Percentiles rank a stretch among this genome's conserved stretches.
Conservation (phyloP, 2,329 filamentous ascomycete species). For the Emericellopsis cladophorae region DNA sequence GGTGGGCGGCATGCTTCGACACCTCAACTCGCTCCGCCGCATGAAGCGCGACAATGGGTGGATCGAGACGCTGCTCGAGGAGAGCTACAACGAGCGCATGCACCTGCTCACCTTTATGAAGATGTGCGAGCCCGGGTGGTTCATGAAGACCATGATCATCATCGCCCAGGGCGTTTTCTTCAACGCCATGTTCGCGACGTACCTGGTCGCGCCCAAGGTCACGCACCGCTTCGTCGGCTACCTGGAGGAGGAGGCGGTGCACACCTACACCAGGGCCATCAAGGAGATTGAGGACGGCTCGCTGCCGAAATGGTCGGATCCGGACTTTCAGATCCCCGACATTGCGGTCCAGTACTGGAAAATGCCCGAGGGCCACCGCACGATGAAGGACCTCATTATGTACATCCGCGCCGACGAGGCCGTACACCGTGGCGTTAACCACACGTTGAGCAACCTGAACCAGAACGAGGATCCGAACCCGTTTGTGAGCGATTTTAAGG, state of each 20-base stretch:
- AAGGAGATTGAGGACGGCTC: conserved; percentile 76
- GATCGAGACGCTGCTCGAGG: conserved; percentile 87
- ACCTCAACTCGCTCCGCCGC: conserved; percentile 69
- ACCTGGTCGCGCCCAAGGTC: conserved; percentile 74
- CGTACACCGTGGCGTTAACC: conserved; percentile 88
- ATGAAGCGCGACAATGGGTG: conserved; percentile 92
- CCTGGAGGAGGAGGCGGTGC: conserved; percentile 90
- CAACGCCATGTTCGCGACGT: conserved; percentile 82
- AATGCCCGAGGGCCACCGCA: conserved; percentile 73
- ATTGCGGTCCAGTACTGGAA: conserved; percentile 88
- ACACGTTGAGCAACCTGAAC: conserved; percentile 80
- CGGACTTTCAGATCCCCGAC: conserved; percentile 64
- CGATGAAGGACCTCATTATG: conserved; percentile 75
- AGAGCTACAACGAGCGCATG: conserved; percentile 91
- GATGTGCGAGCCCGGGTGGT: conserved; percentile 60
- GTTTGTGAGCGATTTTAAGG: conserved; percentile 73
- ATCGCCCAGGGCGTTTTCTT: conserved; percentile 94
- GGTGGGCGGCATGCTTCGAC: conserved; percentile 89
- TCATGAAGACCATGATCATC: conserved; percentile 87
- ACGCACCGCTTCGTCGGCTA: conserved; percentile 96
- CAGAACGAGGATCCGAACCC: conserved; percentile 85
- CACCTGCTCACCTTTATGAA: conserved; percentile 88
- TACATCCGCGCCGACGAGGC: conserved; percentile 88
- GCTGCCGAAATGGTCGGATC: conserved; percentile 65
- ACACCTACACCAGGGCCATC: conserved; percentile 87